Conservation (phyloP, 345 rosid genomes). For the Isatis tinctoria region DNA sequence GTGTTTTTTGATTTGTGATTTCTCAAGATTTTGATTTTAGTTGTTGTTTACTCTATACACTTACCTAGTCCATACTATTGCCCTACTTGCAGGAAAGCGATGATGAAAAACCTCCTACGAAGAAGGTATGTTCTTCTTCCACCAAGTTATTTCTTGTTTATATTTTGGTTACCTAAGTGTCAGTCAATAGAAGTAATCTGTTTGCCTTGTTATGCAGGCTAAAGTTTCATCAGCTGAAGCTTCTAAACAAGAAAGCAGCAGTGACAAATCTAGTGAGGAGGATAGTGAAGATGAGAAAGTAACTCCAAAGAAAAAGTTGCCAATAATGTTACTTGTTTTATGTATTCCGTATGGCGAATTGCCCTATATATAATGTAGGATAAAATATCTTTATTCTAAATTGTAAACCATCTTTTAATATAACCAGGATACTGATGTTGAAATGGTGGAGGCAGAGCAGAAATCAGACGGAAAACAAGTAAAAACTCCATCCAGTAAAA, state of each 20-base stretch:
- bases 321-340: background rate
- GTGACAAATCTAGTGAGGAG: constrained; percentile 45
- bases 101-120: constrained; percentile 24
- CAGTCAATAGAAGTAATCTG: background rate
- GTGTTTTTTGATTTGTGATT: background rate
- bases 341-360: background rate
- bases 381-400: background rate
- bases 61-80: too few species aligned
- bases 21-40: too few species aligned
- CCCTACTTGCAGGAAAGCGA: constrained; percentile 27
- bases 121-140: constrained; percentile 33
- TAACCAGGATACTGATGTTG: constrained; percentile 42
- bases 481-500: background rate
- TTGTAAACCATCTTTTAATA: too few species aligned
- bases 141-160: background rate
- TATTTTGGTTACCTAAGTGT: background rate
- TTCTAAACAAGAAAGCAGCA: constrained; percentile 40
- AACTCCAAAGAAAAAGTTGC: constrained; percentile 48
- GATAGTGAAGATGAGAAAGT: constrained; percentile 47
- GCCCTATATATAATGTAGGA: background rate
- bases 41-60: too few species aligned
- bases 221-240: constrained; percentile 18
- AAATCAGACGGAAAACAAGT: constrained; percentile 32
- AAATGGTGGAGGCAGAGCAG: constrained; percentile 50
- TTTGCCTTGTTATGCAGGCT: constrained; percentile 17